Percentiles rank a stretch among this genome's conserved stretches.
These are phyloP conservation scores for Neurospora sp. DNA, from an alignment of 495 filamentous ascomycete species.

Conservation along the genomic window DNA sequence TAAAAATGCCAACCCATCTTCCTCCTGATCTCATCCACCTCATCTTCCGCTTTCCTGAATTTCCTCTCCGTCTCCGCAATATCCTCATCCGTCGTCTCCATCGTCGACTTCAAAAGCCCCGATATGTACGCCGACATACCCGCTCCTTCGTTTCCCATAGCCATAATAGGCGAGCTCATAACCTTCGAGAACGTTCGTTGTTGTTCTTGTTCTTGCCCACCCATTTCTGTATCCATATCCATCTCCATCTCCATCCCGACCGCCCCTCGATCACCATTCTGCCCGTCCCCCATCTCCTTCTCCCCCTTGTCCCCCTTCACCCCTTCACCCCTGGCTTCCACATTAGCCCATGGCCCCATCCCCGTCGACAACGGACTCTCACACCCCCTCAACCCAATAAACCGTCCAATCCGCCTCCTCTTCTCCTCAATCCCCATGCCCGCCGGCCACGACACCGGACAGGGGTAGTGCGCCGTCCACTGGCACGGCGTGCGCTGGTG, in stretches of 20 bases:
- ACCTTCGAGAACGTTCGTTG: background rate
- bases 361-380: conserved; percentile 33
- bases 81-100: conserved; percentile 25
- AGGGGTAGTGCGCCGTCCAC: conserved; percentile 55
- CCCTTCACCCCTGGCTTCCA: no score
- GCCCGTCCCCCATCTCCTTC: no score
- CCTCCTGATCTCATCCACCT: conserved; percentile 30
- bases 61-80: conserved; percentile 27
- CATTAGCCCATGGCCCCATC: background rate
- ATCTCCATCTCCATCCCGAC: conserved; percentile 12
- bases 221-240: conserved; percentile 2
- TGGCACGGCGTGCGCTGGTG: conserved; percentile 54
- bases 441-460: conserved; percentile 32
- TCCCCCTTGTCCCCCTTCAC: no score
- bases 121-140: background rate
- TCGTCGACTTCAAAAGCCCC: background rate
- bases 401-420: conserved; percentile 50
- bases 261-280: no score
- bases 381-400: conserved; percentile 58
- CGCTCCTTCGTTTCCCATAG: background rate
- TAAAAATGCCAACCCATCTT: conserved; percentile 34
- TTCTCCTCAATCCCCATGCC: conserved; percentile 45
- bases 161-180: background rate
- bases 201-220: background rate
- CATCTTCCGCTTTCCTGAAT: conserved; percentile 20